These are phyloP conservation scores for Hemileia vastatrix DNA, from an alignment of 1,284 basidiomycete species.

Conservation along the genomic window DNA sequence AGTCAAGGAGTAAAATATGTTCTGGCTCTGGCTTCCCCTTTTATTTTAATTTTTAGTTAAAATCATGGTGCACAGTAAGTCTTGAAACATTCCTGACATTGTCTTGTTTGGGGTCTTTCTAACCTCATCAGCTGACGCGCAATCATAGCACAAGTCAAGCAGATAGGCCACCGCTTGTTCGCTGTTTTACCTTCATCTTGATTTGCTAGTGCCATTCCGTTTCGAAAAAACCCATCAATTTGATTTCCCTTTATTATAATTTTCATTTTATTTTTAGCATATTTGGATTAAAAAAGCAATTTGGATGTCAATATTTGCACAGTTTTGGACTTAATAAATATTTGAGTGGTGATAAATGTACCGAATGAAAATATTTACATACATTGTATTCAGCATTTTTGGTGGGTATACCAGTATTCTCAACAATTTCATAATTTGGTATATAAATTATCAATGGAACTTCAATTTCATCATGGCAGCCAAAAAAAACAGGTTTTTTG, in stretches of 20 bases:
- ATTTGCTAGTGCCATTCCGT: conserved; percentile 15
- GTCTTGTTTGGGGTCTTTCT: not conserved
- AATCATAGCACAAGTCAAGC: conserved; percentile 18
- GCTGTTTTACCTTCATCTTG: too few species aligned
- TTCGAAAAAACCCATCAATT: conserved; percentile 14
- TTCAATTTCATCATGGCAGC: conserved; percentile 7
- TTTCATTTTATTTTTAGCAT: too few species aligned
- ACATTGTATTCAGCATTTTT: conserved; percentile 7
- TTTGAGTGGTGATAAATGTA: too few species aligned
- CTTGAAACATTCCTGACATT: conserved; percentile 21
- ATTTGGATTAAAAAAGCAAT: too few species aligned
- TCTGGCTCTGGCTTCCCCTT: too few species aligned
- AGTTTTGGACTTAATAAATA: too few species aligned
- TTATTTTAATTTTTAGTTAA: too few species aligned
- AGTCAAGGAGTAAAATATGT: too few species aligned
- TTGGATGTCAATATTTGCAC: too few species aligned
- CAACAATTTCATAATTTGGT: conserved; percentile 15
- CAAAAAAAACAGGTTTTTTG: conserved; percentile 17
- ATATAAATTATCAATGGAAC: conserved; percentile 15
- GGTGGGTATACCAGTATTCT: conserved; percentile 5
- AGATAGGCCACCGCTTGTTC: conserved; percentile 13
- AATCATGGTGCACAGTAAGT: too few species aligned
- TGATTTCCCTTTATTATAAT: conserved; percentile 16
- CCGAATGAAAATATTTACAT: too few species aligned
- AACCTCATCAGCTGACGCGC: conserved; percentile 10